Evolutionary conservation across 2,329 filamentous ascomycete species (phyloP).

Genomic region (Xylariaceae sp.): DNA sequence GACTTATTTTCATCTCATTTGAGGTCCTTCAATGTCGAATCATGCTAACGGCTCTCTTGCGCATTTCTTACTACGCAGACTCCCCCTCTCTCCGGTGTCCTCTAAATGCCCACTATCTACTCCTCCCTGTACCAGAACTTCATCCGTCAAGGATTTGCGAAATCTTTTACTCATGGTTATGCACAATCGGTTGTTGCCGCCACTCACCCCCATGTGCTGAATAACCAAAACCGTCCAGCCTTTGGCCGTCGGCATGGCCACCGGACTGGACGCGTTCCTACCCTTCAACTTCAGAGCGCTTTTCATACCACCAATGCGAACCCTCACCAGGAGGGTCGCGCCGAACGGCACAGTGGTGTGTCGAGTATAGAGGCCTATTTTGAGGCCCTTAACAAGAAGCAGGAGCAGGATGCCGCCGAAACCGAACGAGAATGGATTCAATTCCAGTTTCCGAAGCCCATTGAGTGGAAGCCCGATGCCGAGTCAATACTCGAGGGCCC

Average conservation of each 20-base stretch:
- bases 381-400: slow-evolving; percentile 73
- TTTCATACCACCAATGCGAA: slow-evolving; percentile 58
- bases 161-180: slow-evolving; percentile 96
- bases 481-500: slow-evolving; percentile 51
- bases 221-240: slow-evolving; percentile 62
- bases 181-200: slow-evolving; percentile 96
- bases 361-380: slow-evolving; percentile 83
- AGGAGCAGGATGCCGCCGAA: slow-evolving; percentile 45
- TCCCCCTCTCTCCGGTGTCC: slow-evolving; percentile 56
- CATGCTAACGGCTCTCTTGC: slow-evolving; percentile 8
- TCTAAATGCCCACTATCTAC: slow-evolving; percentile 87
- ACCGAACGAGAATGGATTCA: slow-evolving; percentile 82
- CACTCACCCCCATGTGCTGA: slow-evolving; percentile 72
- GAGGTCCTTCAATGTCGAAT: neutral
- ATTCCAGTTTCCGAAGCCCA: slow-evolving; percentile 79
- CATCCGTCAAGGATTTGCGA: slow-evolving; percentile 95
- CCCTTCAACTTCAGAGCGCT: slow-evolving; percentile 69
- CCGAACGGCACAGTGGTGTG: slow-evolving; percentile 46
- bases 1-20: neutral
- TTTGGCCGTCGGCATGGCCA: slow-evolving; percentile 55
- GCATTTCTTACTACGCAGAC: slow-evolving; percentile 36
- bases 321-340: slow-evolving; percentile 52
- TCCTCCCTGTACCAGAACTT: slow-evolving; percentile 68
- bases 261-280: slow-evolving; percentile 49
- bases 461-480: slow-evolving; percentile 75